Percentiles rank a stretch among this genome's conserved stretches.
Evolutionary conservation across 345 rosid genomes (phyloP).

Genomic region (Viola odorata): DNA sequence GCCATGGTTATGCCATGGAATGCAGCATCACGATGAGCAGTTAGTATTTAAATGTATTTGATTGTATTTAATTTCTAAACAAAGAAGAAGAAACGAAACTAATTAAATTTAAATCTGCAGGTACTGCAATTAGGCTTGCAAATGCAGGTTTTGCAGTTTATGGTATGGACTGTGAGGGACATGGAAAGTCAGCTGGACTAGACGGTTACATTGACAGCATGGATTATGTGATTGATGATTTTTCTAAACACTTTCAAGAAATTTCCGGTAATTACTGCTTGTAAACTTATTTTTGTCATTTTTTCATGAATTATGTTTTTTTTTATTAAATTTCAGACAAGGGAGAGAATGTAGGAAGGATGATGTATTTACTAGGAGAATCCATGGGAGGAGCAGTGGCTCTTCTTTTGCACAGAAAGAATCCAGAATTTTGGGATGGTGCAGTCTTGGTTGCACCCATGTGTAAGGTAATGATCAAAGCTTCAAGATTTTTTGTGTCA

Average conservation of each 20-base stretch:
- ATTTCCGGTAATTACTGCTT: constrained; percentile 40
- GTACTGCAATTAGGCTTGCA: constrained; percentile 58
- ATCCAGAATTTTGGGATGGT: constrained; percentile 70
- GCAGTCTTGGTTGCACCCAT: constrained; percentile 79
- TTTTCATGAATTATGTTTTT: not conserved
- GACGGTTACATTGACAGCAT: constrained; percentile 40
- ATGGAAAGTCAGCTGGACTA: constrained; percentile 72
- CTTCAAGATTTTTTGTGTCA: too few species aligned
- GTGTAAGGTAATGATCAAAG: constrained; percentile 61
- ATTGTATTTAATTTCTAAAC: too few species aligned
- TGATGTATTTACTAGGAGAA: constrained; percentile 69
- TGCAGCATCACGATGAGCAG: constrained; percentile 87
- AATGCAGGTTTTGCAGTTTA: constrained; percentile 57
- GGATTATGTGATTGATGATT: constrained; percentile 51
- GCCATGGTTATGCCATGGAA: constrained; percentile 94
- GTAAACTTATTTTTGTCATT: not conserved
- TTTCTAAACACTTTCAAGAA: constrained; percentile 41
- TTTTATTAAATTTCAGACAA: constrained; percentile 29
- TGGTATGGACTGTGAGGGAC: constrained; percentile 86
- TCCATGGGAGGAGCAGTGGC: constrained; percentile 89
- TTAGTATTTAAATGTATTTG: too few species aligned
- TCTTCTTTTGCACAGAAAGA: constrained; percentile 54
- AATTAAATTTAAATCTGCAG: constrained; percentile 24
- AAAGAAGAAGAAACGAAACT: too few species aligned
- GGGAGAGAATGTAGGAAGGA: constrained; percentile 49